These are phyloP conservation scores for Stylonectria norvegica DNA, from an alignment of 2,329 filamentous ascomycete genomes.

Conservation along the genomic window DNA sequence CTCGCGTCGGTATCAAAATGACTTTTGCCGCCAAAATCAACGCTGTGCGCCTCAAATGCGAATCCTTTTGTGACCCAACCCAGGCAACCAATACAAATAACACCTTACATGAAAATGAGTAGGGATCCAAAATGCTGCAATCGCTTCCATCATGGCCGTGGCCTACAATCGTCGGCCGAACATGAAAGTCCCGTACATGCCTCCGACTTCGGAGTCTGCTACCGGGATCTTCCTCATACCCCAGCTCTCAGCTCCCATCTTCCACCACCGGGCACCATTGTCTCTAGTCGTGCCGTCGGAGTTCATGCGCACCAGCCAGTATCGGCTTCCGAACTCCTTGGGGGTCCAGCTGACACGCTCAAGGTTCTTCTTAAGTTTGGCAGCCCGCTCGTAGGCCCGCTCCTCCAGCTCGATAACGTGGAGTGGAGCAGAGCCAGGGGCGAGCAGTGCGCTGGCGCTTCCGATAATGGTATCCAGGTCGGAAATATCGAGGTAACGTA, in stretches of 20 bases:
- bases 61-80: slow-evolving; percentile 24
- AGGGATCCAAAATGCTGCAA: slow-evolving; percentile 32
- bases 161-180: slow-evolving; percentile 55
- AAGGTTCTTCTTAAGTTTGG: slow-evolving; percentile 60
- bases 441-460: slow-evolving; percentile 58
- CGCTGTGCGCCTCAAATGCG: slow-evolving; percentile 16
- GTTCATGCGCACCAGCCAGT: slow-evolving; percentile 63
- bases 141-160: slow-evolving; percentile 28
- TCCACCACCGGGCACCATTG: slow-evolving; percentile 64
- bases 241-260: slow-evolving; percentile 82
- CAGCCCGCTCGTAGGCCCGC: slow-evolving; percentile 62
- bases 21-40: slow-evolving; percentile 27
- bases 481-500: slow-evolving; percentile 75
- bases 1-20: slow-evolving; percentile 20
- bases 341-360: slow-evolving; percentile 65
- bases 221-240: slow-evolving; percentile 91
- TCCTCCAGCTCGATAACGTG: slow-evolving; percentile 74
- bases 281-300: slow-evolving; percentile 33
- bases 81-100: slow-evolving; percentile 17
- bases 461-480: slow-evolving; percentile 57
- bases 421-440: slow-evolving; percentile 60
- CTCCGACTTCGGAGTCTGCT: slow-evolving; percentile 84
- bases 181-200: slow-evolving; percentile 79
- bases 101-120: slow-evolving; percentile 16
- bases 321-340: slow-evolving; percentile 63